phyloP scores from a whole-genome alignment of 2,329 filamentous ascomycete species.

The Conoideocrella luteorostrata region DNA sequence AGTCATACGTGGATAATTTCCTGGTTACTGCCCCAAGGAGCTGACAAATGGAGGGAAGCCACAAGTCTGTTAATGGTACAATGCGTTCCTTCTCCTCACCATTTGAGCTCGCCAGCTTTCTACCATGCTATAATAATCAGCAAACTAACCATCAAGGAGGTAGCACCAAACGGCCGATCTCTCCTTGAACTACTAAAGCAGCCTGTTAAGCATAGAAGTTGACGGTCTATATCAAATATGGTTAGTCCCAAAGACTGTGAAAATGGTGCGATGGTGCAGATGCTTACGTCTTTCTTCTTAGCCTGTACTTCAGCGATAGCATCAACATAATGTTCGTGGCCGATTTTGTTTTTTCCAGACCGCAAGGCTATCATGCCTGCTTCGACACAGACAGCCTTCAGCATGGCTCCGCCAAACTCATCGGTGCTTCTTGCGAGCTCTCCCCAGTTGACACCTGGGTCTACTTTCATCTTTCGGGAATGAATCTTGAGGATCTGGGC shows the following conservation, averaged over 20 bases:
- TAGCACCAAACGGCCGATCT: too few relatives aligned
- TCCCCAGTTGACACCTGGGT: conserved; percentile 88
- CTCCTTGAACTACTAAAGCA: neutral
- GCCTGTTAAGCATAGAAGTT: conserved; percentile 44
- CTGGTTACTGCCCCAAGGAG: too few relatives aligned
- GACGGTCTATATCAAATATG: conserved; percentile 38
- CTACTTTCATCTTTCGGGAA: conserved; percentile 96
- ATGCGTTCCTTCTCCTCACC: neutral
- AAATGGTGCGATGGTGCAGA: neutral
- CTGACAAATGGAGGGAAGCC: neutral
- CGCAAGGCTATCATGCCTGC: conserved; percentile 97
- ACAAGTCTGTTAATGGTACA: neutral
- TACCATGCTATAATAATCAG: too few relatives aligned
- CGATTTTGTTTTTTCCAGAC: conserved; percentile 91
- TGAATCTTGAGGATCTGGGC: conserved; percentile 97
- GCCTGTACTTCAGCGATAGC: conserved; percentile 93
- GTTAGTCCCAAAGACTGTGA: conserved; percentile 3
- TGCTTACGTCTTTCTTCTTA: conserved; percentile 82
- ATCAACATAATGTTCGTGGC: conserved; percentile 97
- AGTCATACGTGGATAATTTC: too few relatives aligned
- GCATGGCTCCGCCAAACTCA: conserved; percentile 94
- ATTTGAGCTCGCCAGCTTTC: neutral
- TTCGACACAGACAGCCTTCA: conserved; percentile 98
- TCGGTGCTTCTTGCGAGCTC: conserved; percentile 95
- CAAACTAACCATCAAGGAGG: too few relatives aligned